A percentile compares a stretch with the other conserved stretches of the same genome.
phyloP scores from a whole-genome alignment of 2,329 filamentous ascomycete species.

The Neonectria ditissima region DNA sequence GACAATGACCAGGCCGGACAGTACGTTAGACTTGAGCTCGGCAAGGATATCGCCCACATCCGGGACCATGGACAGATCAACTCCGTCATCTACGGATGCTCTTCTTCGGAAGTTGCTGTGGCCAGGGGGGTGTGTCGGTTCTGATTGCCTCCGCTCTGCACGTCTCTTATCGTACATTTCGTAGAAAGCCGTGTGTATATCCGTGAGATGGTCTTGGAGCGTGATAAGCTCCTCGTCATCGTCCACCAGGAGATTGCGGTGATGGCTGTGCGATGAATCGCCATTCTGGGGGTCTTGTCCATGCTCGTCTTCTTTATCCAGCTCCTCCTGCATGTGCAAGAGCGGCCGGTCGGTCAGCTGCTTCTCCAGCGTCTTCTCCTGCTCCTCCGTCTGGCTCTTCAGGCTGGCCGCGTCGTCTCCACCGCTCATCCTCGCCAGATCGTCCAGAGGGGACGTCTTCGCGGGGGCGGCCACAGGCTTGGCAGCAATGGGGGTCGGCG shows the following conservation, averaged over 20 bases:
- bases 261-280: constrained; percentile 50
- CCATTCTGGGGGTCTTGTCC: constrained; percentile 42
- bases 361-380: constrained; percentile 87
- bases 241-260: constrained; percentile 82
- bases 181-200: constrained; percentile 84
- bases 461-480: constrained; percentile 18
- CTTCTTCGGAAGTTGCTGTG: constrained; percentile 48
- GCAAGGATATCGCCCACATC: constrained; percentile 90
- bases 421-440: constrained; percentile 80
- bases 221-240: constrained; percentile 85
- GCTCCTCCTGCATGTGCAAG: constrained; percentile 89
- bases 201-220: constrained; percentile 80
- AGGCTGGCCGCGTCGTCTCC: constrained; percentile 75
- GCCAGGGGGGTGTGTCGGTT: constrained; percentile 51
- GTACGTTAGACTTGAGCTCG: constrained; percentile 79
- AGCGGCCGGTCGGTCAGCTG: constrained; percentile 91
- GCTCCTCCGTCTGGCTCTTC: constrained; percentile 82
- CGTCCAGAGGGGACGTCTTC: constrained; percentile 70
- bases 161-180: constrained; percentile 78
- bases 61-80: constrained; percentile 71
- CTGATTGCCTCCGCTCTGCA: constrained; percentile 49
- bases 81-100: constrained; percentile 53
- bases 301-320: constrained; percentile 79
- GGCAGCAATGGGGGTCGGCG: constrained; percentile 23
- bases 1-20: constrained; percentile 82